Percentiles rank a stretch among this genome's conserved stretches.
Evolutionary conservation across 2,329 filamentous ascomycete species (phyloP).

Genomic region (Albophoma yamanashiensis): DNA sequence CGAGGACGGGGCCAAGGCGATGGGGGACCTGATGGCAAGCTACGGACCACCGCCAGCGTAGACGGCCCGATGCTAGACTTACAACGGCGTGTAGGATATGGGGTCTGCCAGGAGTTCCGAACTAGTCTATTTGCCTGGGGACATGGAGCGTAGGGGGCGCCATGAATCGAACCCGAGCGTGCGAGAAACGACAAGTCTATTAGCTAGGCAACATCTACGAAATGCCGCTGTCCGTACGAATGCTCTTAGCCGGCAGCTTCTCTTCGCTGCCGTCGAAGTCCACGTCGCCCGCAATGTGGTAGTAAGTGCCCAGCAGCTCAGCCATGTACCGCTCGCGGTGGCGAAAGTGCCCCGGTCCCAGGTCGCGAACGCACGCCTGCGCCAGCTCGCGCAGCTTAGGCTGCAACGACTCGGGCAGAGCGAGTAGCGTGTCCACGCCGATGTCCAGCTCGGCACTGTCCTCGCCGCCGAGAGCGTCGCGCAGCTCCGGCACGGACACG

Average conservation of each 20-base stretch:
- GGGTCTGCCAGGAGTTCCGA: not conserved
- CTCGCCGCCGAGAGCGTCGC: slow-evolving; percentile 3
- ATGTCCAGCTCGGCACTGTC: slow-evolving; percentile 4
- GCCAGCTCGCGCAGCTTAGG: slow-evolving; percentile 6
- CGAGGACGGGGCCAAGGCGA: slow-evolving; percentile 2
- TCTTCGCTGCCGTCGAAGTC: not conserved
- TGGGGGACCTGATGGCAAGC: slow-evolving; percentile 5
- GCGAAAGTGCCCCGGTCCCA: slow-evolving; percentile 7
- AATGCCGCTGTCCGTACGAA: not conserved
- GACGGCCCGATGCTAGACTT: not conserved
- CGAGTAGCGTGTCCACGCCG: slow-evolving; percentile 3
- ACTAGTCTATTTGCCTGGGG: not conserved
- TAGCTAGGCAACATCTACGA: not conserved
- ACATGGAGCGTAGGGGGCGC: not conserved
- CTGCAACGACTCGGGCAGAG: slow-evolving; percentile 6
- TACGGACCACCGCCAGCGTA: not conserved
- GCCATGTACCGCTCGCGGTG: slow-evolving; percentile 11
- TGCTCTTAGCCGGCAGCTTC: not conserved
- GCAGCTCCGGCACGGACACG: not conserved
- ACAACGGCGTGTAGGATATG: not conserved
- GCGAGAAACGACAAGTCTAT: not conserved
- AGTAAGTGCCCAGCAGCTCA: slow-evolving; percentile 12
- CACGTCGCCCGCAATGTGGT: slow-evolving; percentile 1
- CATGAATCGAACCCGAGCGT: not conserved
- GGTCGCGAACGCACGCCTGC: slow-evolving; percentile 3